These are phyloP conservation scores for Plasmodium yoelii DNA, from an alignment of 169 alveolate genomes.

Conservation along the genomic window DNA sequence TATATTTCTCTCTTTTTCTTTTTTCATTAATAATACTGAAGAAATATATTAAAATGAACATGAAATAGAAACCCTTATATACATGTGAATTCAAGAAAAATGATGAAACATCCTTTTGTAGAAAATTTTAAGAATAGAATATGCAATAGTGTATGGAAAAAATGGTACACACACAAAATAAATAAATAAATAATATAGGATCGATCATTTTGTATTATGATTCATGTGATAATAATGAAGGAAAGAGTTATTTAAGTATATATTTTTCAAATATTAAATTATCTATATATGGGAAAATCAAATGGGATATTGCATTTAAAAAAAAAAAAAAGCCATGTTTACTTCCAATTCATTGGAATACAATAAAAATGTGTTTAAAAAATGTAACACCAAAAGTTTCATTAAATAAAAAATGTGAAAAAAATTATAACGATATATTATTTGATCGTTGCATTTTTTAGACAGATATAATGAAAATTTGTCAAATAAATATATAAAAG, in stretches of 20 bases:
- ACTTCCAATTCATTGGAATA: too few species aligned
- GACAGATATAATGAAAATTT: conserved; percentile 2
- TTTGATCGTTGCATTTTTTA: conserved; percentile 44
- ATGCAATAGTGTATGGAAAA: neutral
- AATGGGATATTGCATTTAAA: neutral
- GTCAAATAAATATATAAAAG: conserved; percentile 27
- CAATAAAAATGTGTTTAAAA: neutral
- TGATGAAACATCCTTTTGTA: too few species aligned
- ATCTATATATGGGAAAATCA: neutral
- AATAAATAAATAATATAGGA: conserved; percentile 1
- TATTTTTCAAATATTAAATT: conserved; percentile 19
- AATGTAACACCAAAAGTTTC: neutral
- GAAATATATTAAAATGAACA: too few species aligned
- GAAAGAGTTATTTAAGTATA: conserved; percentile 8
- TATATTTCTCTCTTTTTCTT: too few species aligned
- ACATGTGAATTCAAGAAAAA: too few species aligned
- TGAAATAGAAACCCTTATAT: too few species aligned
- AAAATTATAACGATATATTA: neutral
- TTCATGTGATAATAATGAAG: neutral
- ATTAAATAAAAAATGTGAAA: conserved; percentile 1
- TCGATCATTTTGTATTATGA: conserved; percentile 5
- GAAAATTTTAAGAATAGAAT: neutral
- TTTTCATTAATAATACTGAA: too few species aligned
- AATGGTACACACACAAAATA: neutral
- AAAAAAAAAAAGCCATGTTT: neutral